Percentiles rank a stretch among this genome's conserved stretches.
Conservation (phyloP, 306 rosid genomes). For the Ammopiptanthus mongolicus region DNA sequence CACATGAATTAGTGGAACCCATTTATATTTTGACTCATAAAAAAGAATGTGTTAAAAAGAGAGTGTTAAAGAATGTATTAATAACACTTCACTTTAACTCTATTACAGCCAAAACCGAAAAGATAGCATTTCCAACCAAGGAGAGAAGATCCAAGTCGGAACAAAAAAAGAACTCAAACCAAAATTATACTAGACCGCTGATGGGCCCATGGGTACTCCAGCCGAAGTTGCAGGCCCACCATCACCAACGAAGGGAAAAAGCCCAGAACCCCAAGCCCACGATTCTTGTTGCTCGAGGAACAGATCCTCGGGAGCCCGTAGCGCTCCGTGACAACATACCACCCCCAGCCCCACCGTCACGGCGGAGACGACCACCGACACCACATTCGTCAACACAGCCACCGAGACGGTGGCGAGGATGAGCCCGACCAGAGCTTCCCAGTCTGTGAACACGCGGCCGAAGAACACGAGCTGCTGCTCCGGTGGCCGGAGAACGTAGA, state of each 20-base stretch:
- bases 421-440: conserved; percentile 24
- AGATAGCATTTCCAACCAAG: too few relatives aligned
- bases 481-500: conserved; percentile 33
- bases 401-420: conserved; percentile 18
- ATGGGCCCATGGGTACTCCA: conserved; percentile 7
- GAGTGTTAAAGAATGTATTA: too few relatives aligned
- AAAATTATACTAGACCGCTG: neutral
- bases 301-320: conserved; percentile 42
- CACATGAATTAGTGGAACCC: too few relatives aligned
- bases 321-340: conserved; percentile 35
- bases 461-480: conserved; percentile 33
- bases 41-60: too few relatives aligned
- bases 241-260: conserved; percentile 13
- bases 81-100: too few relatives aligned
- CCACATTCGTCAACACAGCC: conserved; percentile 31
- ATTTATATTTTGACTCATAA: too few relatives aligned
- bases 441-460: conserved; percentile 14
- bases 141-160: too few relatives aligned
- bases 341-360: conserved; percentile 20
- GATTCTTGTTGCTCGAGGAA: conserved; percentile 33
- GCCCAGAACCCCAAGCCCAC: conserved; percentile 23
- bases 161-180: too few relatives aligned
- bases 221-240: conserved; percentile 4
- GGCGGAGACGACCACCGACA: conserved; percentile 32
- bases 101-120: too few relatives aligned